Percentiles rank a stretch among this genome's conserved stretches.
Conservation (phyloP, 1,139 yeast species). For the Candida frijolesensis region DNA sequence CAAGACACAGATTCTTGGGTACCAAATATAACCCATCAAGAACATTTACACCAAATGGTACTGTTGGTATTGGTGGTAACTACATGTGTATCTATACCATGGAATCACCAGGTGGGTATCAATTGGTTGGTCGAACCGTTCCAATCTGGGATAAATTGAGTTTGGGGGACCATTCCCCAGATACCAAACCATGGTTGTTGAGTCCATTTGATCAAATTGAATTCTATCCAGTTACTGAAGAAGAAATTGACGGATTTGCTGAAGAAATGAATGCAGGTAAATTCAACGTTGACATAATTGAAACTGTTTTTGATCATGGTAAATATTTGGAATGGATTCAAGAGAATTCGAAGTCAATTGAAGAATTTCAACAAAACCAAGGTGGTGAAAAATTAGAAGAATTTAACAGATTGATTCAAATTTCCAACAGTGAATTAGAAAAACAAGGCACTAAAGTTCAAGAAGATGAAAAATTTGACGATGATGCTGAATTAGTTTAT, state of each 20-base stretch:
- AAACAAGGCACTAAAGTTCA: constrained; percentile 42
- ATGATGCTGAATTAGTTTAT: constrained; percentile 78
- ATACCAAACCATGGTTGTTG: constrained; percentile 82
- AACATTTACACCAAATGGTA: constrained; percentile 94
- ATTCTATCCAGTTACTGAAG: constrained; percentile 88
- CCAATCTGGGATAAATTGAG: constrained; percentile 97
- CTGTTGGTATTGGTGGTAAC: constrained; percentile 97
- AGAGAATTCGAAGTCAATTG: constrained; percentile 71
- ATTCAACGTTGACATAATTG: constrained; percentile 72
- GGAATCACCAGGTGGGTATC: constrained; percentile 99
- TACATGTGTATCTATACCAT: constrained; percentile 98
- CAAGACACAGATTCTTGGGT: constrained; percentile 90
- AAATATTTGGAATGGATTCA: constrained; percentile 79
- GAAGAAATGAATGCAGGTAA: constrained; percentile 82
- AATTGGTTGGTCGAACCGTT: constrained; percentile 91
- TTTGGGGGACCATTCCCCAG: constrained; percentile 62
- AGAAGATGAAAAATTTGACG: constrained; percentile 58
- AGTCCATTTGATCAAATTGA: constrained; percentile 93
- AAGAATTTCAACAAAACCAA: constrained; percentile 65
- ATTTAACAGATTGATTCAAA: constrained; percentile 78
- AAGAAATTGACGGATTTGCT: constrained; percentile 68
- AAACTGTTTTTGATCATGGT: constrained; percentile 79
- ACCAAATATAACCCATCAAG: constrained; percentile 95
- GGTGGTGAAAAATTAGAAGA: constrained; percentile 82
- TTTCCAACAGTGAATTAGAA: constrained; percentile 77